Conservation (phyloP, 2,329 filamentous ascomycete species). For the Chrysoporthe austroafricana region DNA sequence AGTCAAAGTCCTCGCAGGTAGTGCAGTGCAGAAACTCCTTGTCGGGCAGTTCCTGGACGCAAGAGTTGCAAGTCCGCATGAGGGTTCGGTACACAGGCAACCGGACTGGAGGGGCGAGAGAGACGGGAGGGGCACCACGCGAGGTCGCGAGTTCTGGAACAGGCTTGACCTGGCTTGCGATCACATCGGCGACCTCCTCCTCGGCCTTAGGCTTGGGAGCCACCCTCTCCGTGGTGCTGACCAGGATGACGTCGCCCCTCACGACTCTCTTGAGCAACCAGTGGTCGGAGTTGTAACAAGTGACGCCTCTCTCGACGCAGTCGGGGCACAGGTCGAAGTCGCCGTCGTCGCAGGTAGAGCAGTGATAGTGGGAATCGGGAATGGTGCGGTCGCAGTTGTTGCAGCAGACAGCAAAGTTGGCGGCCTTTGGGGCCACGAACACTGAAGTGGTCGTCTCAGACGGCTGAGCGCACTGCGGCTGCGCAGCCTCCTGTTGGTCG, state of each 20-base stretch:
- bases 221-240: slow-evolving; percentile 83
- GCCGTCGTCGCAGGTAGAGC: slow-evolving; percentile 87
- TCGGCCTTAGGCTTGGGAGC: slow-evolving; percentile 61
- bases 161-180: slow-evolving; percentile 9
- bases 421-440: slow-evolving; percentile 27
- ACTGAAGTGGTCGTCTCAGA: slow-evolving; percentile 9
- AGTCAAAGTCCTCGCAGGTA: slow-evolving; percentile 85
- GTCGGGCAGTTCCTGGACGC: slow-evolving; percentile 72
- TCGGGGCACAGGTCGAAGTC: slow-evolving; percentile 90
- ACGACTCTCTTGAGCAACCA: slow-evolving; percentile 94
- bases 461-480: slow-evolving; percentile 13
- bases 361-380: slow-evolving; percentile 87
- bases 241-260: slow-evolving; percentile 76
- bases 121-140: background rate
- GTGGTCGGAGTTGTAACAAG: slow-evolving; percentile 79
- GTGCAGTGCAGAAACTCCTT: slow-evolving; percentile 83
- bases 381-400: slow-evolving; percentile 85
- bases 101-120: background rate
- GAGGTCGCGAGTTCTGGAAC: background rate
- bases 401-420: slow-evolving; percentile 85
- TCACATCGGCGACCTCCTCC: slow-evolving; percentile 10
- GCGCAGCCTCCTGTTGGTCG: background rate
- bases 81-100: slow-evolving; percentile 1
- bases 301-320: slow-evolving; percentile 75
- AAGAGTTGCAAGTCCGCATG: slow-evolving; percentile 72